Evolutionary conservation across 208 protist species (phyloP).

Genomic region (Porcisia hertigi): DNA sequence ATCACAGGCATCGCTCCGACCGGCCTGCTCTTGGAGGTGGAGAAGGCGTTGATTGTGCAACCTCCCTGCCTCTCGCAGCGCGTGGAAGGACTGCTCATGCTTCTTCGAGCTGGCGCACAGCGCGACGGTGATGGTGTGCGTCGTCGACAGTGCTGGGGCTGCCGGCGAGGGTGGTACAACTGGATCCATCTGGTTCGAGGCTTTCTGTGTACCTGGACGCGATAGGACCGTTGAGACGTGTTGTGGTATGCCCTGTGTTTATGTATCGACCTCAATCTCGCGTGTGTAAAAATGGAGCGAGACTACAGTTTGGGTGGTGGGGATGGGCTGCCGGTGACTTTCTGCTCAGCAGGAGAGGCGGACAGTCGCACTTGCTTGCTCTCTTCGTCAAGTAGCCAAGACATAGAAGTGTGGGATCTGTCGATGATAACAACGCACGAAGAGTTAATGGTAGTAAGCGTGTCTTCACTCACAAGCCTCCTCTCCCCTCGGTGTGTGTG

Average conservation of each 20-base stretch:
- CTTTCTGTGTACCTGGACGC: neutral
- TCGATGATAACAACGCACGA: too few species aligned
- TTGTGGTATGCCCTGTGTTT: neutral
- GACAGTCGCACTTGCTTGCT: neutral
- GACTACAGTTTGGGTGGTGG: neutral
- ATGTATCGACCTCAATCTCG: too few species aligned
- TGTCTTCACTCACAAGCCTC: too few species aligned
- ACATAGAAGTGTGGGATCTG: neutral
- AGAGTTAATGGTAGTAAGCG: too few species aligned
- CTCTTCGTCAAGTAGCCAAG: neutral
- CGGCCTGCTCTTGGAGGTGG: neutral
- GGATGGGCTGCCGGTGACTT: neutral
- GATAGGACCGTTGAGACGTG: neutral
- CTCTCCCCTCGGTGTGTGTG: too few species aligned
- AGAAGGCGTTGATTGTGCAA: constrained; percentile 33
- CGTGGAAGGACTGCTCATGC: constrained; percentile 77
- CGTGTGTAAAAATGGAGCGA: neutral
- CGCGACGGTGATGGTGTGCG: constrained; percentile 41
- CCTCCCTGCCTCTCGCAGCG: constrained; percentile 36
- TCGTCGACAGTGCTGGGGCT: neutral
- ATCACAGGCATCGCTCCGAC: neutral
- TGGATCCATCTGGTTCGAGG: neutral
- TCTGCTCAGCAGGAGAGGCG: neutral
- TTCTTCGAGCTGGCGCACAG: constrained; percentile 76
- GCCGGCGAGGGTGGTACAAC: constrained; percentile 1